These are phyloP conservation scores for Fusarium miscanthi DNA, from an alignment of 2,329 filamentous ascomycete species.

Conservation along the genomic window DNA sequence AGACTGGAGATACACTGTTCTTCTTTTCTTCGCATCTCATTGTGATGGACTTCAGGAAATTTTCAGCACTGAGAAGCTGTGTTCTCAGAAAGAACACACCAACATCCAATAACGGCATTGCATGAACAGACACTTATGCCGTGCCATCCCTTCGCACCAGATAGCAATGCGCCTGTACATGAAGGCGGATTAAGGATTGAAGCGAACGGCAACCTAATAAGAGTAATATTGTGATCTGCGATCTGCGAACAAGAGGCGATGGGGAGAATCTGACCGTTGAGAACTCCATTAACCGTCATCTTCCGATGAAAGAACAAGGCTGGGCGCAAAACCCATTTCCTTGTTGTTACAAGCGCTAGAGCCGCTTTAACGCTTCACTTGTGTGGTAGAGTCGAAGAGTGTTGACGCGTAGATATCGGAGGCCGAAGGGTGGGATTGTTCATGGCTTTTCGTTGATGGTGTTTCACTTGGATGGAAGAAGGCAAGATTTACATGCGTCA, in stretches of 20 bases:
- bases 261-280: not conserved
- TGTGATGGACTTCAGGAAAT: not conserved
- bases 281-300: not conserved
- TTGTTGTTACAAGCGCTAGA: not conserved
- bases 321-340: not conserved
- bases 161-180: not conserved
- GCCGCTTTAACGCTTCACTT: not conserved
- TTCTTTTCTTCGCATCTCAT: not conserved
- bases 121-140: not conserved
- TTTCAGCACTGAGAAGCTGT: not conserved
- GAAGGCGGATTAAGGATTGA: not conserved
- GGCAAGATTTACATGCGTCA: conserved; percentile 10
- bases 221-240: not conserved
- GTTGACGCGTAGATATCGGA: conserved; percentile 20
- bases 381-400: not conserved
- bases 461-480: conserved; percentile 20
- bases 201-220: not conserved
- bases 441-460: not conserved
- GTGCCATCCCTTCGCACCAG: not conserved
- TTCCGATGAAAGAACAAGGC: not conserved
- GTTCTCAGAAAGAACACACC: not conserved
- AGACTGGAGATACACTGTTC: not conserved
- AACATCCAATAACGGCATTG: not conserved
- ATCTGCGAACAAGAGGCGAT: not conserved
- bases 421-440: not conserved